Evolutionary conservation across 2,329 filamentous ascomycete species (phyloP), one percentile per base, ranked within the genome.

Genomic region (Pestalotiopsis sp.): DNA sequence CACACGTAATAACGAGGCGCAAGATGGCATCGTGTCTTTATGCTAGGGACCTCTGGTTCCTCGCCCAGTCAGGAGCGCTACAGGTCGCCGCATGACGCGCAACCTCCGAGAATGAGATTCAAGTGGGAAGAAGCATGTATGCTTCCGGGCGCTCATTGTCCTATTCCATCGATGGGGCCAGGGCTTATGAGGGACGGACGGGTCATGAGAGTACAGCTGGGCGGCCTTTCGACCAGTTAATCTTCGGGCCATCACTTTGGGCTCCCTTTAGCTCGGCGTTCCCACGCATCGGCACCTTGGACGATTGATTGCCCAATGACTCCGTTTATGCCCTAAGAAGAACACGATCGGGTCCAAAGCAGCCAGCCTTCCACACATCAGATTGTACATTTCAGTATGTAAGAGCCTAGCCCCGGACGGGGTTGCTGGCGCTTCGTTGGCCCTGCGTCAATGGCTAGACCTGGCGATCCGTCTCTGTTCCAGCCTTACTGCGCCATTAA

Each of bases 81-180:
- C 41, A 56, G 31, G 64, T 70, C 59, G 20, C n/a, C n/a, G 62
- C 62, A 39, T 39, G 59, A 39, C 27, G 59, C 20, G 59, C 58
- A 61, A 41, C 31, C 57, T 59, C 57, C 57, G 27, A 60, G 57
- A 27, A n/a, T 23, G 69, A 70, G 73, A 61, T 68, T 75, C 72
- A 74, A 78, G 76, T 78, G 75, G 79, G 77, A 74, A 69, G 70
- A 68, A 71, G 69, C 73, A 68, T 73, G 75, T 76, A 76, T 76
- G 73, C 52, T 69, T 66, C 7, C 70, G 70, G 74, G 68, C 69
- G 70, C 62, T 72, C 69, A 69, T 69, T 68, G 62, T 64, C 71
- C 70, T 68, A 69, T 59, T 64, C 45, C 61, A 64, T 64, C 36
- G 67, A 70, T 67, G 68, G 72, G 70, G 45, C 45, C 17, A 52